These are phyloP conservation scores for Amanita rubescens DNA, from an alignment of 768 basidiomycete species.

Conservation along the genomic window DNA sequence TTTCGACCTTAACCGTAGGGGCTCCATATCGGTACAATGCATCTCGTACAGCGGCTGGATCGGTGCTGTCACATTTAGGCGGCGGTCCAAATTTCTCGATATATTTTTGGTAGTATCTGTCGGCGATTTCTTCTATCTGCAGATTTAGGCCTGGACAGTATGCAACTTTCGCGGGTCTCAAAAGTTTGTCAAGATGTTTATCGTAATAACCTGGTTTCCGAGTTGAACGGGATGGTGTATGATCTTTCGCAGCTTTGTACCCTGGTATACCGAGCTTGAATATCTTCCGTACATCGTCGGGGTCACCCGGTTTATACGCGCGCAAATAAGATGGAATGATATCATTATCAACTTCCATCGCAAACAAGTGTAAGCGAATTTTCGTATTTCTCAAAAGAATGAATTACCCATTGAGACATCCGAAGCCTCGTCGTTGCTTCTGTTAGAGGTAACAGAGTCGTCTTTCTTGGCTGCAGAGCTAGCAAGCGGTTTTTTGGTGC, in stretches of 20 bases:
- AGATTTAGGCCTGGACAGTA: background rate
- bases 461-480: no score
- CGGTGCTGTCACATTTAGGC: background rate
- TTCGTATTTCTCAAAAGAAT: no score
- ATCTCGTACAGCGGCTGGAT: no score
- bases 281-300: background rate
- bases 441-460: no score
- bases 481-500: no score
- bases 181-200: background rate
- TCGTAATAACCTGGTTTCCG: background rate
- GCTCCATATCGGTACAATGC: background rate
- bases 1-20: background rate
- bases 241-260: background rate
- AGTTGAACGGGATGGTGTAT: background rate
- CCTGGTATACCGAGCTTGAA: background rate
- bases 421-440: no score
- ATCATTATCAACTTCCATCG: no score
- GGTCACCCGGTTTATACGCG: no score
- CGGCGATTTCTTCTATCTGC: background rate
- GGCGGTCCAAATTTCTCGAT: background rate
- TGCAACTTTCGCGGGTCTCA: background rate
- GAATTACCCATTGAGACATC: no score
- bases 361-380: no score
- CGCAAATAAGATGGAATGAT: no score
- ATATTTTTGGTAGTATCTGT: background rate